Conservation (phyloP, 495 filamentous ascomycete species). For the Penicillium cinerascens region DNA sequence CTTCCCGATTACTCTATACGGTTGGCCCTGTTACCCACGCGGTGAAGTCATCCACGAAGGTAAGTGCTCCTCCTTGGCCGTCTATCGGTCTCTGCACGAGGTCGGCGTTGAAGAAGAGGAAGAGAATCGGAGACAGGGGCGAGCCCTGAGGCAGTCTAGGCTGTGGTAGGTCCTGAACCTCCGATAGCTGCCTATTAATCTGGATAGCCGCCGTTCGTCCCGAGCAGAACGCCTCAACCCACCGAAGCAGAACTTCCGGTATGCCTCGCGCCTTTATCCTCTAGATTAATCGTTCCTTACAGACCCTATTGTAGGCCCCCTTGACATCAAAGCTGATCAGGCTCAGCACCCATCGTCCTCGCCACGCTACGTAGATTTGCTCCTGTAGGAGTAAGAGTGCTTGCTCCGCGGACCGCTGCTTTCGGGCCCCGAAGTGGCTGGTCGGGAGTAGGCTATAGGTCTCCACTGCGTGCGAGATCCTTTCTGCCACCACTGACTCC, state of each 20-base stretch:
- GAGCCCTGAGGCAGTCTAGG: slow-evolving; percentile 29
- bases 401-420: slow-evolving; percentile 14
- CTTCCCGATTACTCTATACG: background rate
- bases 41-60: too few species aligned
- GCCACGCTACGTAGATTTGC: slow-evolving; percentile 26
- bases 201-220: slow-evolving; percentile 14
- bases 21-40: too few species aligned
- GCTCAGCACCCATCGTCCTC: slow-evolving; percentile 14
- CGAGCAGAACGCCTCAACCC: slow-evolving; percentile 31
- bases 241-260: slow-evolving; percentile 24
- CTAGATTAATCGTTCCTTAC: slow-evolving; percentile 28
- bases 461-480: too few species aligned
- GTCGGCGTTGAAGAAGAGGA: slow-evolving; percentile 32
- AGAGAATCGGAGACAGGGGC: slow-evolving; percentile 31
- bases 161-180: slow-evolving; percentile 11
- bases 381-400: slow-evolving; percentile 27
- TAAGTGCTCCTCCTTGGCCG: slow-evolving; percentile 7
- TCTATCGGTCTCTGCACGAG: slow-evolving; percentile 21
- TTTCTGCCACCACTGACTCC: too few species aligned
- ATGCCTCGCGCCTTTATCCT: slow-evolving; percentile 32
- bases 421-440: slow-evolving; percentile 12
- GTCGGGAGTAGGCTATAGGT: too few species aligned
- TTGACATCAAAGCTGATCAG: slow-evolving; percentile 43
- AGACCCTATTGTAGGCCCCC: slow-evolving; percentile 40
- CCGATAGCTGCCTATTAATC: slow-evolving; percentile 13